A percentile compares a stretch with the other conserved stretches of the same genome.
phyloP scores from a whole-genome alignment of 345 rosid genomes.

The Syzygium aromaticum region DNA sequence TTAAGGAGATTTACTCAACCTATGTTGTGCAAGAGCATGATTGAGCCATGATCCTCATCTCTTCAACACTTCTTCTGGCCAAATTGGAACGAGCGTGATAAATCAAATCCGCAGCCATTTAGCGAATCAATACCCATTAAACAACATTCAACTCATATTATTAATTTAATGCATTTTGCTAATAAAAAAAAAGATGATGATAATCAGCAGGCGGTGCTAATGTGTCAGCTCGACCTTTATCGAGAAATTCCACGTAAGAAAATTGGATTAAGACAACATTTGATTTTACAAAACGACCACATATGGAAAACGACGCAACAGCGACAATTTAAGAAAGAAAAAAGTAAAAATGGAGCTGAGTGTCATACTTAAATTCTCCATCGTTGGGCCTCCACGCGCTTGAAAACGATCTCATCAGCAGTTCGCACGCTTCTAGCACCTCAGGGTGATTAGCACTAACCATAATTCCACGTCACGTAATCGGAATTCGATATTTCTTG shows the following conservation, averaged over 20 bases:
- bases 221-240: not conserved
- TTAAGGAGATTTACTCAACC: not conserved
- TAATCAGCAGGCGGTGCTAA: not conserved
- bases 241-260: not conserved
- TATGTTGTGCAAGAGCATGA: not conserved
- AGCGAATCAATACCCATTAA: not conserved
- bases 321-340: not conserved
- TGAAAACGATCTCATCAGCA: not conserved
- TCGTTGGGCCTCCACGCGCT: not conserved
- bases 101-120: not conserved
- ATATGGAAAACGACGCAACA: not conserved
- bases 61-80: not conserved
- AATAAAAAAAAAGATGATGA: not conserved
- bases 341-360: not conserved
- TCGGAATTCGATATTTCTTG: no score
- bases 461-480: not conserved
- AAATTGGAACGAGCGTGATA: accelerated
- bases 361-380: not conserved
- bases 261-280: not conserved
- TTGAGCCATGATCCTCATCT: not conserved
- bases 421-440: not conserved
- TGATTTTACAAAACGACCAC: not conserved
- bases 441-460: not conserved
- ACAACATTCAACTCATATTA: not conserved
- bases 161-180: no score